A percentile compares a stretch with the other conserved stretches of the same genome.
Evolutionary conservation across 2,329 filamentous ascomycete species (phyloP).

Genomic region (Fusarium sororula): DNA sequence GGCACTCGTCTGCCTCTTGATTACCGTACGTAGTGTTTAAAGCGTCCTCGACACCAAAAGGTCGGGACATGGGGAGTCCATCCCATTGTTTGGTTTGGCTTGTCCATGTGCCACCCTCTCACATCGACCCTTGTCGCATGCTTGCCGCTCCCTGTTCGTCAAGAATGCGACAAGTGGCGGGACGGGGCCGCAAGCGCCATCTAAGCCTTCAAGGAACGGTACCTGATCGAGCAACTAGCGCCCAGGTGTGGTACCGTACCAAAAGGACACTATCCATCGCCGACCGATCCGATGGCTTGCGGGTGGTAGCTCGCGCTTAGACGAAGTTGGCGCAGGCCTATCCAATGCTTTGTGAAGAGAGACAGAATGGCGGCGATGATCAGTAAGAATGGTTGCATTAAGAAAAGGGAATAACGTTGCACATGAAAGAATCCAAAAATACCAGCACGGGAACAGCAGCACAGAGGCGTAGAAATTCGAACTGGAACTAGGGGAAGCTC

Average conservation of each 20-base stretch:
- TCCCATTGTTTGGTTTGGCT: conserved; percentile 17
- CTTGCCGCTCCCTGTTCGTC: conserved; percentile 36
- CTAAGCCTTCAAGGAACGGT: conserved; percentile 42
- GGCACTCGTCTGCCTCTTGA: conserved; percentile 30
- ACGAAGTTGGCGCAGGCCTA: not conserved
- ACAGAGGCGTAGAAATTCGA: not conserved
- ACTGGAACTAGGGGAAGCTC: not conserved
- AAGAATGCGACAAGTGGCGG: conserved; percentile 36
- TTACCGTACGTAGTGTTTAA: not conserved
- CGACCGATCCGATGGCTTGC: conserved; percentile 25
- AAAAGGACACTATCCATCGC: conserved; percentile 1
- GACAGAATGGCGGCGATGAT: conserved; percentile 5
- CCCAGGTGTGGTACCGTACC: conserved; percentile 18
- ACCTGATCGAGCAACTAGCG: conserved; percentile 38
- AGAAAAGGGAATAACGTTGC: conserved; percentile 2
- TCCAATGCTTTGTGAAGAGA: conserved; percentile 3
- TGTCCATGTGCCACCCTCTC: conserved; percentile 28
- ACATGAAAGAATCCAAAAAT: conserved; percentile 5
- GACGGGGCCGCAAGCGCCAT: conserved; percentile 43
- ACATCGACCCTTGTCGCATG: conserved; percentile 27
- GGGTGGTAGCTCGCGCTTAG: conserved; percentile 12
- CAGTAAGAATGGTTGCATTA: conserved; percentile 9
- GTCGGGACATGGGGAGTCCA: not conserved
- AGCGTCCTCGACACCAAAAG: conserved; percentile 4
- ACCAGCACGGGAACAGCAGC: conserved; percentile 1